A percentile compares a stretch with the other conserved stretches of the same genome.
phyloP scores from a whole-genome alignment of 2,329 filamentous ascomycete species.

The Aureobasidium sp. region DNA sequence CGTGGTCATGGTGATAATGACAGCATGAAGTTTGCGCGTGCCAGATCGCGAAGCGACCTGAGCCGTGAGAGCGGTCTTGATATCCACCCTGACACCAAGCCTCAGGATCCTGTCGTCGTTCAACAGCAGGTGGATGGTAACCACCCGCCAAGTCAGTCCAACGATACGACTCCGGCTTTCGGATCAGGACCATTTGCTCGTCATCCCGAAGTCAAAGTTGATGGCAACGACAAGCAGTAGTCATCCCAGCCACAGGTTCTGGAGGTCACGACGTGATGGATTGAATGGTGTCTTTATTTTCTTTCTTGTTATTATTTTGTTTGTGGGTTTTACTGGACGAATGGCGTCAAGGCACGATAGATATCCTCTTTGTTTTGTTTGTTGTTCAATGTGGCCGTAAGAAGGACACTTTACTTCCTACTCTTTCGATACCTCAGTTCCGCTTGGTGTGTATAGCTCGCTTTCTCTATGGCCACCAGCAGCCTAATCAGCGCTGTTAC shows the following conservation, averaged over 20 bases:
- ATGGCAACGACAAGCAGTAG: neutral
- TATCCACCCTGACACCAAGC: slow-evolving; percentile 43
- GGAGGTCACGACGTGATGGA: neutral
- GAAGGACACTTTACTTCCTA: neutral
- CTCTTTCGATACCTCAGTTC: neutral
- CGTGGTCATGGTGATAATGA: slow-evolving; percentile 36
- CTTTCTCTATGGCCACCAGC: neutral
- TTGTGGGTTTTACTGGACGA: neutral
- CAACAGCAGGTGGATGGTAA: slow-evolving; percentile 29
- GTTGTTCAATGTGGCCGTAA: neutral
- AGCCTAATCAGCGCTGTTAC: neutral
- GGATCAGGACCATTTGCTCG: slow-evolving; percentile 36
- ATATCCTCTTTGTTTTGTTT: slow-evolving; percentile 5
- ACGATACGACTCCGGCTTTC: slow-evolving; percentile 39
- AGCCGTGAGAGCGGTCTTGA: slow-evolving; percentile 35
- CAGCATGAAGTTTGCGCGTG: slow-evolving; percentile 31
- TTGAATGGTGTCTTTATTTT: neutral
- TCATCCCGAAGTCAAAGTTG: slow-evolving; percentile 23
- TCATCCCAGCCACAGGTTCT: neutral
- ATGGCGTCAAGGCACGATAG: neutral
- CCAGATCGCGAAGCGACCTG: slow-evolving; percentile 26
- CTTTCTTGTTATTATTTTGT: slow-evolving; percentile 1
- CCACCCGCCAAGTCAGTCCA: slow-evolving; percentile 38
- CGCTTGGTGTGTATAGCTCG: neutral
- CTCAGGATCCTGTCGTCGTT: slow-evolving; percentile 41